A percentile compares a stretch with the other conserved stretches of the same genome.
These are phyloP conservation scores for Alternaria sp. DNA, from an alignment of 2,329 filamentous ascomycete species.

Conservation along the genomic window DNA sequence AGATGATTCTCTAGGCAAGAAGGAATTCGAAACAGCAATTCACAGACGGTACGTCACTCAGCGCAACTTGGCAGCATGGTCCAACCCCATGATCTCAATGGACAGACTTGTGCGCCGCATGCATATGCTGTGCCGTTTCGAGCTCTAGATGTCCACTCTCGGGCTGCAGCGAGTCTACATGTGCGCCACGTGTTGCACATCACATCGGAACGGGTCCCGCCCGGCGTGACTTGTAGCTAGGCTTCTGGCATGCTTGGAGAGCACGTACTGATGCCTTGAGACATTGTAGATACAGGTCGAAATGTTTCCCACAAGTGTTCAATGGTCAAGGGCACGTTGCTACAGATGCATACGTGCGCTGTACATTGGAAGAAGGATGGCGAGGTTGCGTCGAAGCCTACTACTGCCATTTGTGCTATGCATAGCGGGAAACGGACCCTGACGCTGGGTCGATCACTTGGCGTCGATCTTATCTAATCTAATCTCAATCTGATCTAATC, in stretches of 20 bases:
- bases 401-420: neutral
- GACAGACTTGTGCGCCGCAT: slow-evolving; percentile 17
- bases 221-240: neutral
- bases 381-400: neutral
- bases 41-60: slow-evolving; percentile 21
- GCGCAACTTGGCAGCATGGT: slow-evolving; percentile 26
- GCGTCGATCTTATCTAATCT: slow-evolving; percentile 24
- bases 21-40: slow-evolving; percentile 1
- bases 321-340: neutral
- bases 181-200: slow-evolving; percentile 17
- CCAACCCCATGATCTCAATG: slow-evolving; percentile 19
- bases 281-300: neutral
- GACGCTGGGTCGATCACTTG: slow-evolving; percentile 36
- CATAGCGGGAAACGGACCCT: slow-evolving; percentile 19
- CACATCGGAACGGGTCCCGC: slow-evolving; percentile 8
- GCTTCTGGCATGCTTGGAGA: neutral
- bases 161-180: slow-evolving; percentile 9
- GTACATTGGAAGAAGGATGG: neutral
- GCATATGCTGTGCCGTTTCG: slow-evolving; percentile 19
- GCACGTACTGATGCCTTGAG: neutral
- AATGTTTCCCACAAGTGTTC: neutral
- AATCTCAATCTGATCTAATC: slow-evolving; percentile 26
- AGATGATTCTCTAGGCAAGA: neutral
- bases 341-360: neutral
- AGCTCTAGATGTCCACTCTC: slow-evolving; percentile 12